These are phyloP conservation scores for Cryptomeria japonica DNA, from an alignment of 75 land plant species.

Conservation along the genomic window DNA sequence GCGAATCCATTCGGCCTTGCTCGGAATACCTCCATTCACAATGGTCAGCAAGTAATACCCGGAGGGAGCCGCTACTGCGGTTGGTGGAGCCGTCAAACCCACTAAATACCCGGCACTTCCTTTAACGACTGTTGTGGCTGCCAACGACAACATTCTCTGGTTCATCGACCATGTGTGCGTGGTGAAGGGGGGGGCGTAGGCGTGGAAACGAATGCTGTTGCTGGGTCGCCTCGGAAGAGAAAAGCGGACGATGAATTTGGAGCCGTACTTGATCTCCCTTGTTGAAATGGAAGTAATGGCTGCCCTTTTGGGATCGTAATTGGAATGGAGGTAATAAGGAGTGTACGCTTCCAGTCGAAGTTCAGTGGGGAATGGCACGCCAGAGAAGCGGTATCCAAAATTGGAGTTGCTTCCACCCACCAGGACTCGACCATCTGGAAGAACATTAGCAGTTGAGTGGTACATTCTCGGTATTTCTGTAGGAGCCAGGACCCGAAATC, in stretches of 20 bases:
- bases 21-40: constrained; percentile 25
- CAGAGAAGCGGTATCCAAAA: constrained; percentile 18
- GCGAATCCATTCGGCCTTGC: constrained; percentile 26
- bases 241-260: constrained; percentile 34
- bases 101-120: constrained; percentile 1
- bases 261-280: constrained; percentile 32
- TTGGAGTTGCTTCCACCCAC: constrained; percentile 55
- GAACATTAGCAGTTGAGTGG: constrained; percentile 44
- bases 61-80: constrained; percentile 13
- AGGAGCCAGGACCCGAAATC: constrained; percentile 18
- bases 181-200: constrained; percentile 51
- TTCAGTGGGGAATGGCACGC: constrained; percentile 38
- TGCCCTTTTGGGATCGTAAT: constrained; percentile 27
- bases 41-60: constrained; percentile 30
- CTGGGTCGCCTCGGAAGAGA: constrained; percentile 21
- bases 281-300: constrained; percentile 8
- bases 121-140: constrained; percentile 10
- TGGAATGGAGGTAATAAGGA: constrained; percentile 40
- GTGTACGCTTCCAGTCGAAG: constrained; percentile 55
- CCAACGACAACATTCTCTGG: constrained; percentile 54
- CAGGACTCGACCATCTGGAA: constrained; percentile 49
- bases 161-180: constrained; percentile 64
- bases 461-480: constrained; percentile 39
- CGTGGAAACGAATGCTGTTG: constrained; percentile 11
- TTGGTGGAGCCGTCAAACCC: constrained; percentile 21